Percentiles rank a stretch among this genome's conserved stretches.
These are phyloP conservation scores for Tulasnella sp. DNA, from an alignment of 768 basidiomycete species.

Conservation along the genomic window DNA sequence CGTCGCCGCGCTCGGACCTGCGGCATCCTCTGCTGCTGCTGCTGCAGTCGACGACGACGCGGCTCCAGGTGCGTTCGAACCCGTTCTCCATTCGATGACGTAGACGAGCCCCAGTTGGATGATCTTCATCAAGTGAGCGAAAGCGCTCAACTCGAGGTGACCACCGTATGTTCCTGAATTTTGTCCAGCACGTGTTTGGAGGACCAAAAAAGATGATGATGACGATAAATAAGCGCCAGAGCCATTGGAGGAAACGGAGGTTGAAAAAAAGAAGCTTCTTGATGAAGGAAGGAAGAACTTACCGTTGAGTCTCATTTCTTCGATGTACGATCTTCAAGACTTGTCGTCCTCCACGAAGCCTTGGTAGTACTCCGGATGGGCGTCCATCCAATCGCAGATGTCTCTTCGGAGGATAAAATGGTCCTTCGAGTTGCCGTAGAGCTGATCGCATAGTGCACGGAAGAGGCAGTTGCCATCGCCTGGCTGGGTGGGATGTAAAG, in stretches of 20 bases:
- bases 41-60: neutral
- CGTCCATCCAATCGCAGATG: conserved; percentile 75
- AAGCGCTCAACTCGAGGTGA: conserved; percentile 88
- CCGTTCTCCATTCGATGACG: conserved; percentile 74
- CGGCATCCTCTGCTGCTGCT: neutral
- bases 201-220: neutral
- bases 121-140: conserved; percentile 82
- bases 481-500: neutral
- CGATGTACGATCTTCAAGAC: conserved; percentile 62
- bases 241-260: neutral
- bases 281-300: conserved; percentile 26
- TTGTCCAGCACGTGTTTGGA: neutral
- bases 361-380: conserved; percentile 62
- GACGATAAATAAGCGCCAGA: neutral
- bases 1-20: conserved; percentile 10
- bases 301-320: conserved; percentile 75
- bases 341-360: conserved; percentile 83
- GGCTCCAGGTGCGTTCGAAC: conserved; percentile 24
- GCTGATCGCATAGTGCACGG: conserved; percentile 80
- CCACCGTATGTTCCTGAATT: conserved; percentile 75
- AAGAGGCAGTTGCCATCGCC: conserved; percentile 85
- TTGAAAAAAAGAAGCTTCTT: neutral
- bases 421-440: conserved; percentile 63
- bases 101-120: conserved; percentile 88
- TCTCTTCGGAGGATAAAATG: conserved; percentile 63